phyloP scores from a whole-genome alignment of 2,329 filamentous ascomycete genomes.

The Hirsutella thompsonii region DNA sequence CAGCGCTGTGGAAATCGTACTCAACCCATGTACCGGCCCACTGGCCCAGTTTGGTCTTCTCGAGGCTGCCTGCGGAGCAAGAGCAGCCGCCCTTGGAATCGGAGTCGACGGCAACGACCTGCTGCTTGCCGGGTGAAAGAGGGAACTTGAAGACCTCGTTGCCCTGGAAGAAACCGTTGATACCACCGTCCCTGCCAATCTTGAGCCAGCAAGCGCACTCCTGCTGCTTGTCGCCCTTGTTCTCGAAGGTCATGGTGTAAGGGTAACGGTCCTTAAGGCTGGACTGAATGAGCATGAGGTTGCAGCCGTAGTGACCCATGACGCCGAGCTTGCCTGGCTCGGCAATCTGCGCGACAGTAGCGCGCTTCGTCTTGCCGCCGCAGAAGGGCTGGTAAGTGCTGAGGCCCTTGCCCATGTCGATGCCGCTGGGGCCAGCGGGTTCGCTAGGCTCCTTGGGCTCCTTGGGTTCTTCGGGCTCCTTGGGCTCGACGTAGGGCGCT shows the following conservation, averaged over 20 bases:
- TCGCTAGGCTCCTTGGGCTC: no score
- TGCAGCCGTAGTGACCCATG: constrained; percentile 32
- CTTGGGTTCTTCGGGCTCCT: not conserved
- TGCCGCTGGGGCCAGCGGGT: no score
- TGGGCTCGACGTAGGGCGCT: constrained; percentile 3
- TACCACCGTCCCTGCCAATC: constrained; percentile 29
- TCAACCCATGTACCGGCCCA: constrained; percentile 35
- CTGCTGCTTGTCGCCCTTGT: constrained; percentile 20
- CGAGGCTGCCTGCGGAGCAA: constrained; percentile 22
- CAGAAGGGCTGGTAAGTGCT: constrained; percentile 18
- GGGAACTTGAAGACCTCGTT: constrained; percentile 26
- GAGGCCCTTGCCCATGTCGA: no score
- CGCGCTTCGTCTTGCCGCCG: constrained; percentile 27
- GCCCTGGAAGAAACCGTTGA: constrained; percentile 36
- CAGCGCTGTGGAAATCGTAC: constrained; percentile 31
- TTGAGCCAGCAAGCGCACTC: constrained; percentile 37
- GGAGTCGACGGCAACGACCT: constrained; percentile 29
- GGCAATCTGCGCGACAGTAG: constrained; percentile 30
- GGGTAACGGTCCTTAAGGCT: constrained; percentile 25
- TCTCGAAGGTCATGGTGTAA: constrained; percentile 28
- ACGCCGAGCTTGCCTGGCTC: constrained; percentile 34
- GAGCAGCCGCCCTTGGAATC: constrained; percentile 36
- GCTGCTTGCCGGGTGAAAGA: constrained; percentile 21
- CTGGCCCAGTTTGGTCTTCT: constrained; percentile 24
- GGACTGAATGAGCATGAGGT: constrained; percentile 31